Conservation (phyloP, 73 alveolate genomes). For the Stentor roeselii region DNA sequence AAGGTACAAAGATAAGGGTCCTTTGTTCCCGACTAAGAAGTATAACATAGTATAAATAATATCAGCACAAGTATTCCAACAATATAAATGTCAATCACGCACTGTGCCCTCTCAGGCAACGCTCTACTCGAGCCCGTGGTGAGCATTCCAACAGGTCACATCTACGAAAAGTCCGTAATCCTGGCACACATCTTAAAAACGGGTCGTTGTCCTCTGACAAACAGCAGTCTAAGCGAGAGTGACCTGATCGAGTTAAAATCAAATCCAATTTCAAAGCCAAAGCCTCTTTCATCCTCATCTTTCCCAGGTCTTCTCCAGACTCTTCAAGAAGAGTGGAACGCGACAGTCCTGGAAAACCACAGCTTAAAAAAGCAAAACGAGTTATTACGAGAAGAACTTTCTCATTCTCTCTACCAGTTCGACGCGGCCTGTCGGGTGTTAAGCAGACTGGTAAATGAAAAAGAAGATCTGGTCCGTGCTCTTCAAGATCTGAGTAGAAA, state of each 20-base stretch:
- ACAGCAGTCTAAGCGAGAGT: slow-evolving; percentile 46
- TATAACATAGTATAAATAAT: too few relatives aligned
- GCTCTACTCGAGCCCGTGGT: slow-evolving; percentile 72
- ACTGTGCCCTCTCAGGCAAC: slow-evolving; percentile 76
- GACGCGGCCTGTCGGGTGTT: slow-evolving; percentile 89
- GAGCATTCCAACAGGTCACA: slow-evolving; percentile 74
- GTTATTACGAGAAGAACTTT: slow-evolving; percentile 58
- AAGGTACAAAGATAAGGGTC: too few relatives aligned
- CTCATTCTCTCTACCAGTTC: slow-evolving; percentile 80
- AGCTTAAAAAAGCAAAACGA: slow-evolving; percentile 59
- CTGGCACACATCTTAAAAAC: slow-evolving; percentile 58
- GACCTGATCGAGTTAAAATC: slow-evolving; percentile 59
- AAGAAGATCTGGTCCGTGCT: slow-evolving; percentile 50
- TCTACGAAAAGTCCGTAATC: slow-evolving; percentile 67
- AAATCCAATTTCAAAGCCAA: slow-evolving; percentile 49
- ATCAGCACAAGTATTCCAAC: too few relatives aligned
- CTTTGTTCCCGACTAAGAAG: too few relatives aligned
- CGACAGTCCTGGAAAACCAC: slow-evolving; percentile 65
- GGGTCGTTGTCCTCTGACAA: slow-evolving; percentile 80
- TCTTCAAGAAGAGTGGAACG: slow-evolving; percentile 78
- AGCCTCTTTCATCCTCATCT: slow-evolving; percentile 55
- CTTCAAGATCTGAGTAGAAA: background rate
- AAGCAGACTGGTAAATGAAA: slow-evolving; percentile 68
- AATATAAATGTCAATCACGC: slow-evolving; percentile 25
- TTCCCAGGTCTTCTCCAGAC: slow-evolving; percentile 64